Evolutionary conservation across 2,329 filamentous ascomycete species (phyloP), one percentile per base, ranked within the genome.

Genomic region (Sporothrix luriei): DNA sequence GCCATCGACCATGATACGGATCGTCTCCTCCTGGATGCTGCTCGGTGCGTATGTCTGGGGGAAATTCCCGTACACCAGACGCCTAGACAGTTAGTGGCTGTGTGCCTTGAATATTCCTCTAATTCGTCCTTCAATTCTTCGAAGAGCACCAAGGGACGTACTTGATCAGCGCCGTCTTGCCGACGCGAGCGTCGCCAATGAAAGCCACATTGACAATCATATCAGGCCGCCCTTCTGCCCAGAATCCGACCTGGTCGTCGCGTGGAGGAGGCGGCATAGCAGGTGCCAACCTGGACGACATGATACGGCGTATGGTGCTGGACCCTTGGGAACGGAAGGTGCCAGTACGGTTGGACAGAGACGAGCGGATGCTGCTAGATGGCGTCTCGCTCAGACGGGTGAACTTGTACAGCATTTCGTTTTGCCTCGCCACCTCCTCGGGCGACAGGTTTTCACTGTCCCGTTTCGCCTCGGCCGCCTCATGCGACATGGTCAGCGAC

Each of bases 121-220:
- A n/a, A n/a, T n/a, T n/a, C n/a, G n/a, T n/a, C n/a, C n/a, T n/a
- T n/a, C n/a, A n/a, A n/a, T n/a, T n/a, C n/a, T n/a, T n/a, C 6
- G 5, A 1, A 16, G 1, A 1, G 13, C 1, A 57, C 5, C 33
- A 40, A 1, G 11, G 0, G 14, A 64, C 72, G 1, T 67, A 73
- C 72, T 69, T 69, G 64, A 74, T 71, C 33, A 74, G 55, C 5
- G 72, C 71, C n/a, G 70, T 70, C 69, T 74, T 74, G 24, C 73
- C 73, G 19, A 74, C 73, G 0, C 57, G 61, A 0, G 68, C 73
- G n/a, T 73, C 72, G 19, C 73, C 73, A 48, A 73, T 65, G 13
- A 74, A 71, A 10, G 70, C 72, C 13, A 74, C 68, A 51, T 73
- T 73, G 68, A 74, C 70, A 66, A 72, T 70, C 70, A 74, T 71